Evolutionary conservation across 768 basidiomycete genomes (phyloP).

Genomic region (Crepidotus variabilis): DNA sequence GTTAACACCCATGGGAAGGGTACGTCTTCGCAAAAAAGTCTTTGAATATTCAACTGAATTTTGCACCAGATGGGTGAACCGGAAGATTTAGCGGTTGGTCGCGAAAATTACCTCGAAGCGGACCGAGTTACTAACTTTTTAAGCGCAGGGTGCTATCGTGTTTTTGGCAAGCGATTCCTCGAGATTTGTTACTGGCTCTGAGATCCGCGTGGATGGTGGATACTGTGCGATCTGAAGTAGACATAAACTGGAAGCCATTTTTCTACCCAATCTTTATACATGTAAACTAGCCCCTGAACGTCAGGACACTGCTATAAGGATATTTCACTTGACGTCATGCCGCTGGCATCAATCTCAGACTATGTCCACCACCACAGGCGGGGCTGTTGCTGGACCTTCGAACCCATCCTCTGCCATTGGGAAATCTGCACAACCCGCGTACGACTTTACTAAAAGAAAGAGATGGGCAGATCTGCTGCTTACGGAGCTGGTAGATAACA

Average conservation of each 20-base stretch:
- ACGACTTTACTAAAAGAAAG: slow-evolving; percentile 85
- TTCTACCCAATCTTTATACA: neutral
- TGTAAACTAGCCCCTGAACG: neutral
- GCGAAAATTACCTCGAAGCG: neutral
- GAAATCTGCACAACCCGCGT: slow-evolving; percentile 32
- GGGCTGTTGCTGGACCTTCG: neutral
- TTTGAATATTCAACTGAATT: slow-evolving; percentile 9
- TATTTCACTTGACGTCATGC: slow-evolving; percentile 8
- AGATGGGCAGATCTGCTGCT: slow-evolving; percentile 82
- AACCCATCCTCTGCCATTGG: slow-evolving; percentile 6
- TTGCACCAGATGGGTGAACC: slow-evolving; percentile 77
- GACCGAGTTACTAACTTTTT: neutral
- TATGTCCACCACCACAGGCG: slow-evolving; percentile 8
- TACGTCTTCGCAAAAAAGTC: slow-evolving; percentile 28
- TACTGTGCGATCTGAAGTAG: slow-evolving; percentile 63
- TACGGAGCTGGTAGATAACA: slow-evolving; percentile 70
- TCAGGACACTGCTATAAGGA: neutral
- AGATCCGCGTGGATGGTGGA: slow-evolving; percentile 85
- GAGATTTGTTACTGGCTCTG: slow-evolving; percentile 85
- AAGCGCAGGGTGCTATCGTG: slow-evolving; percentile 73
- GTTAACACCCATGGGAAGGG: slow-evolving; percentile 83
- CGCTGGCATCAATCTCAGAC: neutral
- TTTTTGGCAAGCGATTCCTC: slow-evolving; percentile 90
- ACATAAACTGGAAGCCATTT: no score
- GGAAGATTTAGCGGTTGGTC: slow-evolving; percentile 77